A percentile compares a stretch with the other conserved stretches of the same genome.
phyloP scores from a whole-genome alignment of 2,329 filamentous ascomycete genomes.

The Fusarium torulosum region DNA sequence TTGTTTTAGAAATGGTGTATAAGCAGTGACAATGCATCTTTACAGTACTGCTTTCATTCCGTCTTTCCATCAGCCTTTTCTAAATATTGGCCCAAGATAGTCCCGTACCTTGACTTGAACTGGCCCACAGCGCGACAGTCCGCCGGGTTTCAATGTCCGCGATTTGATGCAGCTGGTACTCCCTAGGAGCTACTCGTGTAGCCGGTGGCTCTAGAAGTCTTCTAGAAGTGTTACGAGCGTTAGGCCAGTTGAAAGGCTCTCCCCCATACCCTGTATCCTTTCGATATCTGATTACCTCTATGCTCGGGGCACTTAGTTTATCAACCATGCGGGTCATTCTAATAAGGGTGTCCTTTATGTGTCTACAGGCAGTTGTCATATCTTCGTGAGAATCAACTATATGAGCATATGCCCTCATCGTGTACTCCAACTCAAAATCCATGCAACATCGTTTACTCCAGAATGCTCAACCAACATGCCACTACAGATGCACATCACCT shows the following conservation, averaged over 20 bases:
- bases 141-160: no score
- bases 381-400: conserved; percentile 28
- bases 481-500: conserved; percentile 33
- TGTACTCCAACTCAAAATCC: conserved; percentile 1
- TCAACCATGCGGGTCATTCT: conserved; percentile 2
- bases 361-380: conserved; percentile 27
- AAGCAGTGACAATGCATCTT: neutral
- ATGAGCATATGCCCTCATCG: conserved; percentile 14
- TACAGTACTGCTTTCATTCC: no score
- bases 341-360: conserved; percentile 39
- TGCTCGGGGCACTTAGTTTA: no score
- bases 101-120: no score
- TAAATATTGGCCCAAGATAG: no score
- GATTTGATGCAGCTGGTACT: no score
- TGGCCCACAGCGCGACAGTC: no score
- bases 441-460: neutral
- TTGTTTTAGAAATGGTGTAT: neutral
- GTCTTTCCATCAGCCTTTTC: no score
- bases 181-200: no score
- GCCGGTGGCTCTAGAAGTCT: conserved; percentile 16
- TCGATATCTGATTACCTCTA: no score
- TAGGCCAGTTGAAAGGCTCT: no score
- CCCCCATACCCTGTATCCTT: no score
- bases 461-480: conserved; percentile 7
- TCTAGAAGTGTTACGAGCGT: conserved; percentile 36